Percentiles rank a stretch among this genome's conserved stretches.
These are phyloP conservation scores for Saussurea involucrata DNA, from an alignment of 129 eudicot genomes.

Conservation along the genomic window DNA sequence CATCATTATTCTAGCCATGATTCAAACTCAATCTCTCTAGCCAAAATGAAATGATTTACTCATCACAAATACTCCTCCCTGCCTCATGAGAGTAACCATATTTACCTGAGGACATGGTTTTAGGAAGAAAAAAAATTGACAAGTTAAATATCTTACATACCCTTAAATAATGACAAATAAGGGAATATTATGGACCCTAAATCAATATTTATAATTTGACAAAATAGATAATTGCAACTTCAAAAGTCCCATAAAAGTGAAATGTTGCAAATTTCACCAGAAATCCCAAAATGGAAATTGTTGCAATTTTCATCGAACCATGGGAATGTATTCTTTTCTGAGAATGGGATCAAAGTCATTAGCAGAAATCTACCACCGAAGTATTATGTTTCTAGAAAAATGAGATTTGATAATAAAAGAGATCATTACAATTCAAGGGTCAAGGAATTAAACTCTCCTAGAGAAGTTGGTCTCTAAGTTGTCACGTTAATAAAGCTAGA, in stretches of 20 bases:
- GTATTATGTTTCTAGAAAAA: neutral
- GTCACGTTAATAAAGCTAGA: neutral
- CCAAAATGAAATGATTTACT: neutral
- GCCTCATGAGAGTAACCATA: neutral
- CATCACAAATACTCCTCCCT: neutral
- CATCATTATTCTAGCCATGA: neutral
- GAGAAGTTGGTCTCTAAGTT: constrained; percentile 7
- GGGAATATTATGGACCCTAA: constrained; percentile 6
- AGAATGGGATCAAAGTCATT: neutral
- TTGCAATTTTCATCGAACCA: neutral
- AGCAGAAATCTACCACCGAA: neutral
- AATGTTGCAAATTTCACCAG: neutral
- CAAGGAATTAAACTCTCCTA: neutral
- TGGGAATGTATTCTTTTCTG: neutral
- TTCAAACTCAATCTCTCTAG: neutral
- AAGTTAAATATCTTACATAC: neutral
- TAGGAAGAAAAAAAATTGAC: neutral
- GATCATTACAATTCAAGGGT: neutral
- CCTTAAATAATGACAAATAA: neutral
- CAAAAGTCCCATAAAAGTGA: neutral
- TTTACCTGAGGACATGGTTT: neutral
- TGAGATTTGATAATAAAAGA: neutral
- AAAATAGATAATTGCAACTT: neutral
- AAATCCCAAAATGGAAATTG: neutral
- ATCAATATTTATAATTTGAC: neutral